Base-by-base conservation (phyloP, 805 yeast genomes). In the Isabelozyma pseudorhagii region DNA sequence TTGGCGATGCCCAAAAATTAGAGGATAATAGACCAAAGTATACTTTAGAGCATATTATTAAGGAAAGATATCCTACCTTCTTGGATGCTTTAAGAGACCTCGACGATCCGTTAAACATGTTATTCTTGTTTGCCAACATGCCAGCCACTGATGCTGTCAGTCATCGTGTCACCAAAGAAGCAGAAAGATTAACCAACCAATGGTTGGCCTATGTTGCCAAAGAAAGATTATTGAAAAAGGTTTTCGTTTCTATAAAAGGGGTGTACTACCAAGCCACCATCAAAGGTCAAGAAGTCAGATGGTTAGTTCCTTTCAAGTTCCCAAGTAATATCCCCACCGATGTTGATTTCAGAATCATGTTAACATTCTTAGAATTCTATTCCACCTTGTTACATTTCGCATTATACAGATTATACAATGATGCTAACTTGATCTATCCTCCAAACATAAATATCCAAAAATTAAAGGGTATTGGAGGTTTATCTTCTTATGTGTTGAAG, bases 241-340 rank as follows among this genome's bases (percentile, higher is more conserved):
- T 91, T 13, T 94, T 94, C 72, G 97, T 94, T 38, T 87, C 96
- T 45, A 93, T 94, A 64, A 94, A 94, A 71, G 99, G 99, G 74
- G 96, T 93, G 14, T 94, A 94, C 71, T 94, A 93, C 66, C 90
- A 91, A 67, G 98, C 97, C 34, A 81, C 67, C 53, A 83, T 94
- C 44, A 84, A 81, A 67, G 99, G 99, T 57, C 97, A 91, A 69
- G 96, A 89, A 57, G 79, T 94, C 43, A 82, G 93, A 71, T 94
- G 99, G 99, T 82, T 94, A 52, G 96, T 90, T 44, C 99, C 99
- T 21, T 94, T 86, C 80, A 94, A 91, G 70, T 94, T 92, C 76
- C 97, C 99, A 15, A 96, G 93, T 68, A 88, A 88, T 68, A 87
- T 94, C 58, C 98, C 99, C 44, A 72, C 86, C 42, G 98, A 94